Evolutionary conservation across 345 rosid genomes (phyloP).

Genomic region (Eucalyptus tenuipes): DNA sequence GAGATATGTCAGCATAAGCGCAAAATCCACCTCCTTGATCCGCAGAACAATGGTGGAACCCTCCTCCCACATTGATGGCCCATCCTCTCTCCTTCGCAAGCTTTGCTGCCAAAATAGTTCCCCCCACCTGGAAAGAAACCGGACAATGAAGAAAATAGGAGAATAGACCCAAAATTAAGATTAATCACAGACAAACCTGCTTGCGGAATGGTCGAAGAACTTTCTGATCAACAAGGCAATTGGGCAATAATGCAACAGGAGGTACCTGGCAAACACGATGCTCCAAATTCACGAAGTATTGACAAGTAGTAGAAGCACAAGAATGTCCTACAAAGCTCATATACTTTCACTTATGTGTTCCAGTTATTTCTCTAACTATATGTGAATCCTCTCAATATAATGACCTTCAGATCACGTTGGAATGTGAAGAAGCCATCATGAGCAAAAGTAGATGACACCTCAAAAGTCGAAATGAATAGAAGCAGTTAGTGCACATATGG

Average conservation of each 20-base stretch:
- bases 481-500: neutral
- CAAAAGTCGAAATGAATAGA: neutral
- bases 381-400: neutral
- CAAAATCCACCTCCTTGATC: slow-evolving; percentile 87
- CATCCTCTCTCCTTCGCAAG: slow-evolving; percentile 85
- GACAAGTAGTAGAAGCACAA: neutral
- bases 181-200: slow-evolving; percentile 33
- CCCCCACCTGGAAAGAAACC: slow-evolving; percentile 55
- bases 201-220: slow-evolving; percentile 73
- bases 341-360: neutral
- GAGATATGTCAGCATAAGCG: slow-evolving; percentile 87
- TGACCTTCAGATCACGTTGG: neutral
- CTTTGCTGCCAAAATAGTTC: slow-evolving; percentile 83
- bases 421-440: neutral
- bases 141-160: neutral
- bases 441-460: neutral
- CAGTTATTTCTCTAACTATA: neutral
- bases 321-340: neutral
- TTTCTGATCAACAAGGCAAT: slow-evolving; percentile 64
- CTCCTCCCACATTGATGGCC: slow-evolving; percentile 96
- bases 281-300: neutral
- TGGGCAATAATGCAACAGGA: slow-evolving; percentile 75
- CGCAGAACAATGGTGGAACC: slow-evolving; percentile 91
- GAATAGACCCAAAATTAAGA: neutral
- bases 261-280: slow-evolving; percentile 43